Evolutionary conservation across 2,329 filamentous ascomycete species (phyloP), one percentile per base, ranked within the genome.

Genomic region (Trichoderma breve): DNA sequence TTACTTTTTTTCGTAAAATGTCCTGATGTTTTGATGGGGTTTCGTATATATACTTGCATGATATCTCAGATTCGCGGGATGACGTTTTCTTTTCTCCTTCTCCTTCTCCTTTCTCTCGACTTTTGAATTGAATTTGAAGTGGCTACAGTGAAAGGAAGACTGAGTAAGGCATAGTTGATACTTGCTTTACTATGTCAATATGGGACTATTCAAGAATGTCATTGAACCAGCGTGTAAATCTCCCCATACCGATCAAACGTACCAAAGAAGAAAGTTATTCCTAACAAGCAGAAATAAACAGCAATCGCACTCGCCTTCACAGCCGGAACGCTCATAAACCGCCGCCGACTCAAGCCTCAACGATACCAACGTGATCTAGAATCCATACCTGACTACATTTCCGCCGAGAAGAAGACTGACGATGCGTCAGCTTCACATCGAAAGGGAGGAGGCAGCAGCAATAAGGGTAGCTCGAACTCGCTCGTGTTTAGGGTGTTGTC

Each of bases 181-280:
- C 9, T 51, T 51, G 43, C n/a, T 51, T 51, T 30, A 28, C 30
- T 26, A 24, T 69, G 24, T 24, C 24, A 60, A 32, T 3, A 68
- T 69, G 66, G 51, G 55, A 15, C 34, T 69, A 7, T 61, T 51
- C 9, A 69, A 69, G 39, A 61, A 58, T 69, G 66, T 69, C 21
- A 21, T 69, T 36, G 57, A 69, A 53, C 66, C 66, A 53, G 66
- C 66, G 39, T 32, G 57, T 69, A 69, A 36, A 12, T 43, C n/a
- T n/a, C n/a, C n/a, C n/a, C n/a, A n/a, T n/a, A n/a, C n/a, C n/a
- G n/a, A n/a, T n/a, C n/a, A n/a, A n/a, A n/a, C n/a, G n/a, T n/a
- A n/a, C n/a, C n/a, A n/a, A n/a, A n/a, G n/a, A n/a, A n/a, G n/a
- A n/a, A n/a, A n/a, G n/a, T n/a, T n/a, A n/a, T n/a, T n/a, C n/a